Evolutionary conservation across 495 filamentous ascomycete genomes (phyloP), one percentile per base, ranked within the genome.

Genomic region (Annulohypoxylon bovei): DNA sequence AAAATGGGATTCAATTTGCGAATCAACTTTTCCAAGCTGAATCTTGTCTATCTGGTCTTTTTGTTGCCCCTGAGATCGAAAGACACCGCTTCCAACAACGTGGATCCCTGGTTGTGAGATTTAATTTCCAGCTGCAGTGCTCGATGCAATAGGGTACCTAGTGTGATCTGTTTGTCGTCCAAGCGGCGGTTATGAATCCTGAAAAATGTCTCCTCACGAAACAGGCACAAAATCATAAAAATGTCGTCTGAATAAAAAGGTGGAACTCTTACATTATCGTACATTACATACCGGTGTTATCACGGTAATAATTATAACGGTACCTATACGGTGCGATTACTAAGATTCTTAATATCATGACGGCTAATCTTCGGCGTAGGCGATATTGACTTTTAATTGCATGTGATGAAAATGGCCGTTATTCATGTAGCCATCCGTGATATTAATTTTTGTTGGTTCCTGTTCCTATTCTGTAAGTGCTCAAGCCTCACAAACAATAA

Each of bases 241-340:
- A 65, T 65, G 64, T 68, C 47, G 64, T 64, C 59, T 63, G 69
- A 61, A 72, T 72, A 65, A 72, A 67, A 68, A 56, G 61, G 47
- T 47, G 69, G 69, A 18, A 14, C 35, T 25, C 1, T 6, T 55
- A 37, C 52, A 62, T 53, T 23, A 42, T n/a, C n/a, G n/a, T n/a
- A 16, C 37, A 40, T 40, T 40, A 14, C 37, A 40, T 14, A 40
- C 12, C 6, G n/a, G n/a, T 16, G 1, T n/a, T n/a, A 4, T 16
- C 14, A 42, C 39, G n/a, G 39, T 42, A 42, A 16, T 42, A 42
- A 3, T 32, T 8, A 32, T 32, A 32, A 32, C 4, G 30, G 30
- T 32, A 32, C 8, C 30, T 32, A 32, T 32, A 32, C 8, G 30
- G 8, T 32, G 8, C 9, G 22, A 50, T 50, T 4, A 23, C 22